These are phyloP conservation scores for Fraxinus xanthoxyloides DNA, from an alignment of 305 asterid species.

Conservation along the genomic window DNA sequence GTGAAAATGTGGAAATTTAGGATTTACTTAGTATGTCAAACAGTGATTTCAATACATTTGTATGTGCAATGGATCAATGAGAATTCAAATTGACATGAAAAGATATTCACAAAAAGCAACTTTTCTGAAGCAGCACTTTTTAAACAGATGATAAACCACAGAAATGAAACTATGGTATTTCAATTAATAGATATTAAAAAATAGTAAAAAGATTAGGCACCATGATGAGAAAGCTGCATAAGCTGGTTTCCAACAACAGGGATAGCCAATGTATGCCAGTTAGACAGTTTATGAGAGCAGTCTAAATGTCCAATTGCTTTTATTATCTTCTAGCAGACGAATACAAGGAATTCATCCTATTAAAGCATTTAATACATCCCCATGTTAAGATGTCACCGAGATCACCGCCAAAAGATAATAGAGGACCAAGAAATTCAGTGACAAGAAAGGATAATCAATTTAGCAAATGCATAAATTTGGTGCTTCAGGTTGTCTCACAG, in stretches of 20 bases:
- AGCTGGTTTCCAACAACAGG: not conserved
- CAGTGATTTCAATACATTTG: not conserved
- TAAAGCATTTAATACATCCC: not conserved
- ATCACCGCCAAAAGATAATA: not conserved
- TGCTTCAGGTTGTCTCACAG: not conserved
- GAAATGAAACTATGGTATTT: not conserved
- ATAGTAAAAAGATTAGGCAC: not conserved
- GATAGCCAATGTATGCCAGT: not conserved
- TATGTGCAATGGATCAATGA: not conserved
- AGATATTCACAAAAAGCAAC: not conserved
- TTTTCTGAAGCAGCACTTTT: not conserved
- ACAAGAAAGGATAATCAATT: not conserved
- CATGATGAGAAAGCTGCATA: not conserved
- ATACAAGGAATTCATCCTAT: not conserved
- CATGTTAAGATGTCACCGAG: not conserved
- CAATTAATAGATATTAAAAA: not conserved
- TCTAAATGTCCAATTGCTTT: not conserved
- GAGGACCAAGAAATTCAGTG: not conserved
- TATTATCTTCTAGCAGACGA: not conserved
- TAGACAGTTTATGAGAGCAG: not conserved
- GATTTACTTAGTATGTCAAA: not conserved
- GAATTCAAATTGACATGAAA: not conserved
- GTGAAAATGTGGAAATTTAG: not conserved
- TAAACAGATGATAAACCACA: not conserved
- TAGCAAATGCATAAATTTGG: not conserved